These are phyloP conservation scores for Pleurotus citrinopileatus DNA, from an alignment of 768 basidiomycete genomes.

Conservation along the genomic window DNA sequence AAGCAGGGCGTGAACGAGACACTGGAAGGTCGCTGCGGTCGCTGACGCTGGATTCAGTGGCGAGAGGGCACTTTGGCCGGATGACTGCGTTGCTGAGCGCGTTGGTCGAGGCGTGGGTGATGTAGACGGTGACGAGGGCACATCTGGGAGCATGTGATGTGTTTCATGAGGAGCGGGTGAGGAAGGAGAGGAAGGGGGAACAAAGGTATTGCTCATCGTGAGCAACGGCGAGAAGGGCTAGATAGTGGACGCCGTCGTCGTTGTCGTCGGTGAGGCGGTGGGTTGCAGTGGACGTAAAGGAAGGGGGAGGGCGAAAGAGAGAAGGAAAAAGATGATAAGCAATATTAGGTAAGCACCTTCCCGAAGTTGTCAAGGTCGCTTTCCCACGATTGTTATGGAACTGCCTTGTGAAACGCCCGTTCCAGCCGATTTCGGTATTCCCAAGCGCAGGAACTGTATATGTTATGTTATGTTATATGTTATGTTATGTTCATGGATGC, in stretches of 20 bases:
- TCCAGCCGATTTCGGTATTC: no score
- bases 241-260: constrained; percentile 3
- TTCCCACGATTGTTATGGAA: no score
- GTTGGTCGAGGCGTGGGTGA: constrained; percentile 15
- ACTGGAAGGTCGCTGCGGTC: constrained; percentile 18
- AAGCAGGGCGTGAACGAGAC: constrained; percentile 33
- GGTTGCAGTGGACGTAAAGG: no score
- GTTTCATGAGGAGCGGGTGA: constrained; percentile 14
- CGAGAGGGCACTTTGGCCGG: constrained; percentile 43
- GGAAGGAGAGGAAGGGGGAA: constrained; percentile 12
- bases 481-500: no score
- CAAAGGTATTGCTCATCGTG: constrained; percentile 5
- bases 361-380: no score
- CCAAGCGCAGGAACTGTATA: no score
- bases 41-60: constrained; percentile 46
- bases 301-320: no score
- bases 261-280: constrained; percentile 5
- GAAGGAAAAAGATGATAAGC: no score
- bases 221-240: constrained; percentile 3
- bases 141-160: constrained; percentile 16
- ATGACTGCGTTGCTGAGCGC: constrained; percentile 18
- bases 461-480: no score
- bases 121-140: constrained; percentile 25
- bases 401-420: no score
- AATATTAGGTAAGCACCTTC: no score